Evolutionary conservation across 2,329 filamentous ascomycete genomes (phyloP).

Genomic region (Grosmannia penicillata): DNA sequence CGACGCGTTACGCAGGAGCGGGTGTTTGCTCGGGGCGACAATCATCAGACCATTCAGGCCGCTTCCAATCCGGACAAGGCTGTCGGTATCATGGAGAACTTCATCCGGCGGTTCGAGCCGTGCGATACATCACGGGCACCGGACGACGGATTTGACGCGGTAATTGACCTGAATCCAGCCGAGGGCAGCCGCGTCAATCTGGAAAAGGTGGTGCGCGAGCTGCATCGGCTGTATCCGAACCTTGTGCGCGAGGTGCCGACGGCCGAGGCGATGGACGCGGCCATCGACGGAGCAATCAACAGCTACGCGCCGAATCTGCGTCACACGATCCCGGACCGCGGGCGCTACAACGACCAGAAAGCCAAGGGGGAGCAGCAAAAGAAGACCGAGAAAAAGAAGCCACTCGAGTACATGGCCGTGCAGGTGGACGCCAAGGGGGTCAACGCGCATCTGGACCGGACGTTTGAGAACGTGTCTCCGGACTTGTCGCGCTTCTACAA

Average conservation of each 20-base stretch:
- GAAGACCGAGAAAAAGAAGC: slow-evolving; percentile 27
- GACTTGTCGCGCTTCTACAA: slow-evolving; percentile 55
- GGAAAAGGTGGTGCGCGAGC: slow-evolving; percentile 56
- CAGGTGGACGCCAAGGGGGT: slow-evolving; percentile 28
- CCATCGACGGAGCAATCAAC: slow-evolving; percentile 59
- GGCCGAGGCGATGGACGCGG: slow-evolving; percentile 60
- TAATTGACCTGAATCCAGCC: slow-evolving; percentile 73
- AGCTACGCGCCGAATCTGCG: slow-evolving; percentile 65
- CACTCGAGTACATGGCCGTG: slow-evolving; percentile 42
- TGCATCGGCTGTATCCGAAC: slow-evolving; percentile 66
- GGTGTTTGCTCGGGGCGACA: slow-evolving; percentile 76
- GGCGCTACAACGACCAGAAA: slow-evolving; percentile 25
- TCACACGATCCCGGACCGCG: slow-evolving; percentile 54
- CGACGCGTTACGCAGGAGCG: slow-evolving; percentile 61
- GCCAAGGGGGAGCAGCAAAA: slow-evolving; percentile 17
- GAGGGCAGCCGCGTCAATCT: slow-evolving; percentile 72
- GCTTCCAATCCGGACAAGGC: slow-evolving; percentile 60
- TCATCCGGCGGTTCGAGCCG: slow-evolving; percentile 73
- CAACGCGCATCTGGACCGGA: slow-evolving; percentile 45
- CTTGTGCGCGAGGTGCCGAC: slow-evolving; percentile 59
- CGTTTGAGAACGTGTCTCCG: slow-evolving; percentile 44
- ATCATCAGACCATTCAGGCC: slow-evolving; percentile 94
- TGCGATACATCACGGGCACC: slow-evolving; percentile 52
- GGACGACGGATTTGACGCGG: slow-evolving; percentile 66
- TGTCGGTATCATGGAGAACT: slow-evolving; percentile 86